Evolutionary conservation across 495 filamentous ascomycete genomes (phyloP).

Genomic region (Penicillium flavigenum): DNA sequence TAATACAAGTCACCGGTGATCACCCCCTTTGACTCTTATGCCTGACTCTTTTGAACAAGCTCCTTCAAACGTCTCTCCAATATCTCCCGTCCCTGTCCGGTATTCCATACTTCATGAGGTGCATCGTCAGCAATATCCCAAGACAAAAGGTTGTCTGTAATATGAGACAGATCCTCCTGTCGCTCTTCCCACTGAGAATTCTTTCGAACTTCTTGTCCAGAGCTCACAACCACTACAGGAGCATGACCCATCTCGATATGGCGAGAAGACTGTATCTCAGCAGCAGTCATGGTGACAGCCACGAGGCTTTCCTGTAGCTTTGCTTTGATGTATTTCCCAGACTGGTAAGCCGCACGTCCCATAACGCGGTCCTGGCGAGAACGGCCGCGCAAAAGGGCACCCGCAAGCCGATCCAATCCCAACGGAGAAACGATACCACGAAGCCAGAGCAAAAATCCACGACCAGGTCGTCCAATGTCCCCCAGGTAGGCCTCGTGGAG

Average conservation of each 20-base stretch:
- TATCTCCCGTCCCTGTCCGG: slow-evolving; percentile 60
- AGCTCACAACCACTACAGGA: slow-evolving; percentile 79
- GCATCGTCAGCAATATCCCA: slow-evolving; percentile 88
- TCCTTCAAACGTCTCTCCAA: slow-evolving; percentile 69
- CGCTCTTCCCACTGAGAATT: slow-evolving; percentile 71
- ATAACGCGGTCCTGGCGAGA: slow-evolving; percentile 80
- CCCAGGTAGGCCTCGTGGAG: slow-evolving; percentile 81
- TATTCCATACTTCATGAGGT: slow-evolving; percentile 84
- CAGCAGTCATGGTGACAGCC: slow-evolving; percentile 74
- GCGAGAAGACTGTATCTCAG: slow-evolving; percentile 72
- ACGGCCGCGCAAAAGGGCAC: slow-evolving; percentile 75
- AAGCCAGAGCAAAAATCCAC: slow-evolving; percentile 83
- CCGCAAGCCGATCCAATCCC: slow-evolving; percentile 73
- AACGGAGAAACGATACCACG: slow-evolving; percentile 81
- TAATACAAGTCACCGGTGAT: not conserved
- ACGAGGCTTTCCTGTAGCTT: slow-evolving; percentile 92
- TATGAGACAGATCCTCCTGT: slow-evolving; percentile 76
- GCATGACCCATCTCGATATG: slow-evolving; percentile 73
- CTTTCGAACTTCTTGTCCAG: slow-evolving; percentile 56
- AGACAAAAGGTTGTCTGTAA: slow-evolving; percentile 70
- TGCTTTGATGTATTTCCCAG: slow-evolving; percentile 77
- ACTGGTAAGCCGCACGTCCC: slow-evolving; percentile 73
- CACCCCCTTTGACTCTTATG: not conserved
- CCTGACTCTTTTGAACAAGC: slow-evolving; percentile 48
- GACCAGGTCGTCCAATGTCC: slow-evolving; percentile 59